Evolutionary conservation across 352 stramenopile species (phyloP).

Genomic region (Thalassiosira ordinaria): DNA sequence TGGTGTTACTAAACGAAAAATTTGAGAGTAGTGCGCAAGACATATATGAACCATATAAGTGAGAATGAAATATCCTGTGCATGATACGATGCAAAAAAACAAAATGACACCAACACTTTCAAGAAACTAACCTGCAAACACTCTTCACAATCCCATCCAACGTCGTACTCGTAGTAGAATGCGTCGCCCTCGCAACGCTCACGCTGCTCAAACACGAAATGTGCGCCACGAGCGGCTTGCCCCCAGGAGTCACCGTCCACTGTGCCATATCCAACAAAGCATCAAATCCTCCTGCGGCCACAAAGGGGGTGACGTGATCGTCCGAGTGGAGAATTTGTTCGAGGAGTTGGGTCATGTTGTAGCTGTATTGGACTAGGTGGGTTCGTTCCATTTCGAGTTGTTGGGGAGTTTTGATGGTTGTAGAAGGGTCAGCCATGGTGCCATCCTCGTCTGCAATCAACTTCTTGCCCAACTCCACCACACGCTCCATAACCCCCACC

Average conservation of each 20-base stretch:
- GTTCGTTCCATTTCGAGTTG: conserved; percentile 71
- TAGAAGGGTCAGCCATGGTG: neutral
- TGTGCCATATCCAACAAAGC: conserved; percentile 90
- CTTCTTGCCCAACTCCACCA: conserved; percentile 83
- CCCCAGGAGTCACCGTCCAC: conserved; percentile 86
- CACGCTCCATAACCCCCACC: conserved; percentile 90
- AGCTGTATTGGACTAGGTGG: conserved; percentile 84
- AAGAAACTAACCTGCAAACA: conserved; percentile 28
- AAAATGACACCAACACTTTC: too few relatives aligned
- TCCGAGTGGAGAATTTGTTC: conserved; percentile 94
- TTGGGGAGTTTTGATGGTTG: conserved; percentile 32
- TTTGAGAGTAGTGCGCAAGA: neutral
- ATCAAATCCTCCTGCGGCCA: conserved; percentile 90
- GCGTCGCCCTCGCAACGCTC: conserved; percentile 80
- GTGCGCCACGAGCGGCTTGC: conserved; percentile 81
- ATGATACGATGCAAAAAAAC: conserved; percentile 5
- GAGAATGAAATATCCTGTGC: neutral
- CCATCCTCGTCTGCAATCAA: conserved; percentile 70
- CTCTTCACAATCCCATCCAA: conserved; percentile 84
- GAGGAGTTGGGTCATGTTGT: conserved; percentile 91
- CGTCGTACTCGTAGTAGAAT: conserved; percentile 90
- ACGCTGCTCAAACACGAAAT: conserved; percentile 85
- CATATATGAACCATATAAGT: neutral
- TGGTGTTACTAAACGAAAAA: conserved; percentile 18
- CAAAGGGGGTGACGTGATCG: conserved; percentile 92